These are phyloP conservation scores for Takashimella tepidaria DNA, from an alignment of 1,284 basidiomycete species.

Conservation along the genomic window DNA sequence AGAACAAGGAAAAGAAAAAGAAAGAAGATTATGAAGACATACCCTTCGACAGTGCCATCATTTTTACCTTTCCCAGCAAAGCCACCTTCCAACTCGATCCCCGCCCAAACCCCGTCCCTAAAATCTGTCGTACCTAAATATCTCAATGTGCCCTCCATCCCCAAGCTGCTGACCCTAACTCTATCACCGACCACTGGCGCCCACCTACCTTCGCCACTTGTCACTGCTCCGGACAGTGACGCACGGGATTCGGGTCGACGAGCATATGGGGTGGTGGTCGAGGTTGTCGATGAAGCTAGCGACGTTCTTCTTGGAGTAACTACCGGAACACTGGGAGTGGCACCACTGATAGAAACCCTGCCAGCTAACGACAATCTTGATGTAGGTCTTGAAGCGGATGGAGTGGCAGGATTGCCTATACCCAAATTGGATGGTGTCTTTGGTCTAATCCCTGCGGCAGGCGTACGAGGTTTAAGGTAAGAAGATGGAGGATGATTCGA, in stretches of 20 bases:
- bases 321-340: conserved; percentile 20
- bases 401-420: conserved; percentile 22
- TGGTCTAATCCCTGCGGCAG: conserved; percentile 17
- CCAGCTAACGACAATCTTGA: conserved; percentile 25
- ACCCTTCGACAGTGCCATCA: conserved; percentile 84
- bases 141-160: conserved; percentile 70
- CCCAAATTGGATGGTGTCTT: conserved; percentile 27
- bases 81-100: conserved; percentile 78
- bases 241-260: conserved; percentile 36
- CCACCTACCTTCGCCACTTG: conserved; percentile 31
- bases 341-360: conserved; percentile 27
- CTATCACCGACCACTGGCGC: conserved; percentile 59
- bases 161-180: conserved; percentile 73
- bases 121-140: conserved; percentile 78
- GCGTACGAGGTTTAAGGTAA: conserved; percentile 7
- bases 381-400: conserved; percentile 25
- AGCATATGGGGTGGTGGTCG: conserved; percentile 34
- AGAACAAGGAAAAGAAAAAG: too few species aligned
- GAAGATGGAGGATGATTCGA: conserved; percentile 1
- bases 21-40: too few species aligned
- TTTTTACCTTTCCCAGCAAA: conserved; percentile 95
- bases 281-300: conserved; percentile 30
- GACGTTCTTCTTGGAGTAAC: conserved; percentile 35
- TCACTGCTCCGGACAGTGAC: conserved; percentile 14
- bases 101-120: conserved; percentile 82